Conservation (phyloP, 148 eudicot genomes). For the Cornus suecica region DNA sequence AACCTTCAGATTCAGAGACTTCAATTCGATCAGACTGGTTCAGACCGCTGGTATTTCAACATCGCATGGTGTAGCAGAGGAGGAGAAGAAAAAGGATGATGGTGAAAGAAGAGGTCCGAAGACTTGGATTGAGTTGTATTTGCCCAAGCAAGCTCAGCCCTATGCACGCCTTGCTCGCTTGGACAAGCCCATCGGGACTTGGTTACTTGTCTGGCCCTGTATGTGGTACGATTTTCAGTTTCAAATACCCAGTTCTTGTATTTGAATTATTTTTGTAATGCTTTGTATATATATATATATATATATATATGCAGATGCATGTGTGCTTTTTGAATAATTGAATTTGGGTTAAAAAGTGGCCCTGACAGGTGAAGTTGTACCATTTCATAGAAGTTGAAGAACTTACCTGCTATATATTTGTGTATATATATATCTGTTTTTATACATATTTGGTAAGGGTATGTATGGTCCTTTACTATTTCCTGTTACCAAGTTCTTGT, state of each 20-base stretch:
- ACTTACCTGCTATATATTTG: no score
- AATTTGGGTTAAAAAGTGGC: no score
- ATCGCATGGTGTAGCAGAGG: slow-evolving; percentile 9
- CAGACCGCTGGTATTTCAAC: slow-evolving; percentile 34
- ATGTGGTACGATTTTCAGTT: slow-evolving; percentile 56
- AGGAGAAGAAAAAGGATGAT: slow-evolving; percentile 14
- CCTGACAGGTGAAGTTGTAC: no score
- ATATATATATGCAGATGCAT: not conserved
- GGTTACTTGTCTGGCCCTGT: slow-evolving; percentile 97
- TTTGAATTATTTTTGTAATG: no score
- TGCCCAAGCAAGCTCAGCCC: slow-evolving; percentile 51
- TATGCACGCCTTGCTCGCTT: slow-evolving; percentile 81
- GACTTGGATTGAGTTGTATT: slow-evolving; percentile 74
- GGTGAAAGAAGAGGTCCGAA: slow-evolving; percentile 12
- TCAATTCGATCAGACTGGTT: slow-evolving; percentile 4
- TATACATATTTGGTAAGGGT: no score
- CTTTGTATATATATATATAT: no score
- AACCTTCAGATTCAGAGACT: slow-evolving; percentile 11
- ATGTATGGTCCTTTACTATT: no score
- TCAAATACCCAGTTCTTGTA: no score
- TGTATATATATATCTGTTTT: no score
- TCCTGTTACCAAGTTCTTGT: no score
- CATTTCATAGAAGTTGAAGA: no score
- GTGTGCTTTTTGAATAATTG: not conserved
- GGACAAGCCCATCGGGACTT: slow-evolving; percentile 85